phyloP scores from a whole-genome alignment of 2,329 filamentous ascomycete genomes.

The Blastomyces silverae region DNA sequence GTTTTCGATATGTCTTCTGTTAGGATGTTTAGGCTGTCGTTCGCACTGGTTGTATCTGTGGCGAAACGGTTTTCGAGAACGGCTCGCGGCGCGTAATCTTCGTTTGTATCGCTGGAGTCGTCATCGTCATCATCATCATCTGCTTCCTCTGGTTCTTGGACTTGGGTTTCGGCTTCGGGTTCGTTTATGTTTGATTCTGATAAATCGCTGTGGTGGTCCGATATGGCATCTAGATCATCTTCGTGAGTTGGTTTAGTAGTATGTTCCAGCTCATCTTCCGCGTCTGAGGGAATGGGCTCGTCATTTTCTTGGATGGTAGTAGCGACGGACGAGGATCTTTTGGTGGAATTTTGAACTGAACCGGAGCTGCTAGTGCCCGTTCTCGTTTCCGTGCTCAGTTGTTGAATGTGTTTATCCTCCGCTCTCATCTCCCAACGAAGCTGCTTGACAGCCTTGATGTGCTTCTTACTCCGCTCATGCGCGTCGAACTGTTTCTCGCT shows the following conservation, averaged over 20 bases:
- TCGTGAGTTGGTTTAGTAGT: not conserved
- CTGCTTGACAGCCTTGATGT: conserved; percentile 75
- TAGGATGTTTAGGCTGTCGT: conserved; percentile 14
- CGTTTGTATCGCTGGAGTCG: conserved; percentile 11
- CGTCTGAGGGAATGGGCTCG: not conserved
- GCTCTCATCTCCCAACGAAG: conserved; percentile 74
- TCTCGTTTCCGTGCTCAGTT: not conserved
- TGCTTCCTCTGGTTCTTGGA: conserved; percentile 13
- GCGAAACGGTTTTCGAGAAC: conserved; percentile 37
- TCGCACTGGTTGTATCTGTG: conserved; percentile 20
- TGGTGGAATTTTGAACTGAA: not conserved
- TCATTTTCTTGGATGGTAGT: not conserved
- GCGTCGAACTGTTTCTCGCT: conserved; percentile 87
- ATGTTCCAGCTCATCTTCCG: conserved; percentile 2
- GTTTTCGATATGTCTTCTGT: conserved; percentile 21
- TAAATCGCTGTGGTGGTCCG: not conserved
- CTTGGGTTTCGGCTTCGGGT: conserved; percentile 17
- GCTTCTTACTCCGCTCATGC: conserved; percentile 96
- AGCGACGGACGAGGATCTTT: not conserved
- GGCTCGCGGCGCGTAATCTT: conserved; percentile 40
- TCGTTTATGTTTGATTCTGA: not conserved
- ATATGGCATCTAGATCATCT: not conserved
- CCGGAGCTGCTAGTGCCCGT: not conserved
- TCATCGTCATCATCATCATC: conserved; percentile 15
- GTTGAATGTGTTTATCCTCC: conserved; percentile 55